Conservation (phyloP, 371 early-diverging fungal species). For the Gilbertella persicaria region DNA sequence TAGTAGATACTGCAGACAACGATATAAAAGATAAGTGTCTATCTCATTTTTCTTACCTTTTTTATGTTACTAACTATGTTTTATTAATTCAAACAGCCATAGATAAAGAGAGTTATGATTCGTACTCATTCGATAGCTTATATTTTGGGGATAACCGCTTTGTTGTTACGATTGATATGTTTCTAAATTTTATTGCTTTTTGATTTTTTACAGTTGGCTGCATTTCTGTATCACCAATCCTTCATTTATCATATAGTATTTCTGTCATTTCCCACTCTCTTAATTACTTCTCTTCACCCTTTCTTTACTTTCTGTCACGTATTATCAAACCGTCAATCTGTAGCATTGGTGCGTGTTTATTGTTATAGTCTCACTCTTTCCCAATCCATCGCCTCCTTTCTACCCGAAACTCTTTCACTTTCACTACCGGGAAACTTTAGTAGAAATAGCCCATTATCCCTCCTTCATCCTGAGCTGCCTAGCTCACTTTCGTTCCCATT, state of each 20-base stretch:
- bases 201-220: background rate
- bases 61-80: background rate
- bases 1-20: slow-evolving; percentile 2
- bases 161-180: background rate
- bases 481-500: background rate
- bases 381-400: slow-evolving; percentile 3
- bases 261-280: too few relatives aligned
- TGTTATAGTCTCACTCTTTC: too few relatives aligned
- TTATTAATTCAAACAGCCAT: background rate
- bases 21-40: slow-evolving; percentile 5
- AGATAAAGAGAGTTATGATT: slow-evolving; percentile 1
- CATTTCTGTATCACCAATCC: too few relatives aligned
- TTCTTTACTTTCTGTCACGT: too few relatives aligned
- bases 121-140: slow-evolving; percentile 3
- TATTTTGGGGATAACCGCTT: background rate
- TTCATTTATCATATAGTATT: too few relatives aligned
- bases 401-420: slow-evolving; percentile 2
- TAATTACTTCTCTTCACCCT: too few relatives aligned
- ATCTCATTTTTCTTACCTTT: slow-evolving; percentile 4
- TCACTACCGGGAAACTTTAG: background rate
- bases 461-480: slow-evolving; percentile 5
- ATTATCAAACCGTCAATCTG: too few relatives aligned
- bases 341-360: too few relatives aligned
- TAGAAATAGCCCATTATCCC: slow-evolving; percentile 3
- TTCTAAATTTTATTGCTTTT: background rate